phyloP scores from a whole-genome alignment of 345 rosid species.

The Citrus unshiu region DNA sequence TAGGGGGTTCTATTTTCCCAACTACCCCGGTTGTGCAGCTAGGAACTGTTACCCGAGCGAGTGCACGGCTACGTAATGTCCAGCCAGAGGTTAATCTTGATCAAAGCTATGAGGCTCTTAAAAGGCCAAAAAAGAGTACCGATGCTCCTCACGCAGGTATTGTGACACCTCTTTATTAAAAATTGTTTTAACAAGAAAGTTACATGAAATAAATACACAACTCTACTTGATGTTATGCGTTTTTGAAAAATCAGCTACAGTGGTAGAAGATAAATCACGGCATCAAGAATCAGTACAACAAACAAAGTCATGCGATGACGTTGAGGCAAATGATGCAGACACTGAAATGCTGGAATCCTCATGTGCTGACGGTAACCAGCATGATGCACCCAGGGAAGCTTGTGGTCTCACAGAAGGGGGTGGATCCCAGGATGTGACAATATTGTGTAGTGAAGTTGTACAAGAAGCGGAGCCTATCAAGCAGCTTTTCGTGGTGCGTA shows the following conservation, averaged over 20 bases:
- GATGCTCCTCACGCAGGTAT: conserved; percentile 63
- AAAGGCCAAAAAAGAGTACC: conserved; percentile 67
- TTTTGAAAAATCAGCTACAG: conserved; percentile 22
- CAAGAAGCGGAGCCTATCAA: conserved; percentile 41
- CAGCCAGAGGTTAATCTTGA: conserved; percentile 77
- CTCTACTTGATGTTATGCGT: neutral
- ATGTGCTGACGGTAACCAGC: conserved; percentile 18
- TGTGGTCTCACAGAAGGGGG: conserved; percentile 13
- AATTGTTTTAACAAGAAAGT: neutral
- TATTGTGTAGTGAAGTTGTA: conserved; percentile 43
- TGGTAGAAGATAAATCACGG: conserved; percentile 52
- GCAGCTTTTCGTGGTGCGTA: conserved; percentile 47
- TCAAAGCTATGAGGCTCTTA: conserved; percentile 67
- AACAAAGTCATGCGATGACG: conserved; percentile 37
- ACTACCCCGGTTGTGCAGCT: conserved; percentile 72
- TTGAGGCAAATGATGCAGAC: conserved; percentile 31
- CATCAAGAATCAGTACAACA: conserved; percentile 38
- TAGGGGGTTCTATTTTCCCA: conserved; percentile 57
- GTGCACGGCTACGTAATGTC: conserved; percentile 94
- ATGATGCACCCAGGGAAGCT: conserved; percentile 25
- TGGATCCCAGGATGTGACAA: conserved; percentile 26
- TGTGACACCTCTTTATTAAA: neutral
- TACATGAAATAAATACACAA: neutral
- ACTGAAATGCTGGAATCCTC: conserved; percentile 34
- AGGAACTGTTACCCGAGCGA: conserved; percentile 75